Evolutionary conservation across 2,329 filamentous ascomycete species (phyloP).

Genomic region (Microsporum canis): DNA sequence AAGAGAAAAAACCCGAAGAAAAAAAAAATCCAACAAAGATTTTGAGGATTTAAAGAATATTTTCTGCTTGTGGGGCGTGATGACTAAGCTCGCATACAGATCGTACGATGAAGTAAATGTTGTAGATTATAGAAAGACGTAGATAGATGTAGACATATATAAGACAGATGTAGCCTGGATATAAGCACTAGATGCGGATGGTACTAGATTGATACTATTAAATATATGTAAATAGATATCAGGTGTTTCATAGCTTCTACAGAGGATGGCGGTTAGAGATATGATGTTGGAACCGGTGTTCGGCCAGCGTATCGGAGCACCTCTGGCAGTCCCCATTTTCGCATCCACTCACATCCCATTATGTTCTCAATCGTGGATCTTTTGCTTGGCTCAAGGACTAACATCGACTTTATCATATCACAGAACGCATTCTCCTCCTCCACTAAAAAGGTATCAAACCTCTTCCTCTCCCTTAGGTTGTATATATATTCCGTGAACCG

Average conservation of each 20-base stretch:
- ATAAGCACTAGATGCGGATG: no score
- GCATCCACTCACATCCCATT: constrained; percentile 16
- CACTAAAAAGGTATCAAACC: constrained; percentile 9
- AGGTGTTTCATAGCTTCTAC: no score
- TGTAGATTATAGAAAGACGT: not conserved
- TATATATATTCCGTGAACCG: constrained; percentile 7
- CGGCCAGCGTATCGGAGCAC: not conserved
- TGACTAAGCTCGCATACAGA: not conserved
- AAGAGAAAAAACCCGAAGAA: constrained; percentile 25
- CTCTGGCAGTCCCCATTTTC: constrained; percentile 12
- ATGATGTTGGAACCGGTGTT: not conserved
- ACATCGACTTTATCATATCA: constrained; percentile 15
- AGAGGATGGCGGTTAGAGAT: no score
- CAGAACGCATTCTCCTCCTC: constrained; percentile 14
- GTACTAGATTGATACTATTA: no score
- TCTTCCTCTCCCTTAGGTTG: constrained; percentile 5
- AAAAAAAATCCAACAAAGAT: constrained; percentile 7
- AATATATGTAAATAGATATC: no score
- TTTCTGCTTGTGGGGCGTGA: constrained; percentile 2
- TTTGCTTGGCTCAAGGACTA: constrained; percentile 13
- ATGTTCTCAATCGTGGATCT: constrained; percentile 14
- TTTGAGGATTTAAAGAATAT: constrained; percentile 6
- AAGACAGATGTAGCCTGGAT: no score
- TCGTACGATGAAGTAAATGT: not conserved
- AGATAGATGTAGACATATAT: not conserved